Conservation (phyloP, 2,329 filamentous ascomycete genomes). For the Botryotinia convoluta region DNA sequence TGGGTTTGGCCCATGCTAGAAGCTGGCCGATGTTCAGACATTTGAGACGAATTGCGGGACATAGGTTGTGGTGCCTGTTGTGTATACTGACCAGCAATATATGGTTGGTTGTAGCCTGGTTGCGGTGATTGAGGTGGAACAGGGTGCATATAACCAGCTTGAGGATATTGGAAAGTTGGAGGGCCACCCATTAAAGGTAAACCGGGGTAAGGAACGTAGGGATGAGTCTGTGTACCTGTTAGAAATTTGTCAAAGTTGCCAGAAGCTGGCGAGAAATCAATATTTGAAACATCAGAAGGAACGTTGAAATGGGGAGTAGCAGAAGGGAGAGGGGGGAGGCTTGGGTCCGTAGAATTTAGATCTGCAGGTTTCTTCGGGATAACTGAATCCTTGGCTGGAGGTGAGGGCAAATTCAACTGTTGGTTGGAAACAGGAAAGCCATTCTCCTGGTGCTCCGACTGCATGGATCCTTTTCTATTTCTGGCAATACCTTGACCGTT, state of each 20-base stretch:
- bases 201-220: slow-evolving; percentile 51
- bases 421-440: slow-evolving; percentile 26
- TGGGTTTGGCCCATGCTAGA: slow-evolving; percentile 40
- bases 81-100: slow-evolving; percentile 39
- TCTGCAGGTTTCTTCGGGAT: slow-evolving; percentile 14
- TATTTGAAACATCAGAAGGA: slow-evolving; percentile 26
- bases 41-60: slow-evolving; percentile 80
- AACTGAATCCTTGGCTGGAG: slow-evolving; percentile 15
- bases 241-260: slow-evolving; percentile 63
- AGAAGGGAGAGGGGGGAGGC: slow-evolving; percentile 31
- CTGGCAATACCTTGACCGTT: slow-evolving; percentile 26
- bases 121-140: slow-evolving; percentile 46
- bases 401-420: slow-evolving; percentile 17
- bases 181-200: slow-evolving; percentile 41
- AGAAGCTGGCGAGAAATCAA: slow-evolving; percentile 67
- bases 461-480: slow-evolving; percentile 26
- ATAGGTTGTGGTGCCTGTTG: slow-evolving; percentile 62
- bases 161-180: slow-evolving; percentile 44
- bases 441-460: slow-evolving; percentile 26
- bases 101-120: slow-evolving; percentile 46
- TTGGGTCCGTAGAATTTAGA: slow-evolving; percentile 18
- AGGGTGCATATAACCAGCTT: slow-evolving; percentile 51
- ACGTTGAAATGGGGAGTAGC: slow-evolving; percentile 33
- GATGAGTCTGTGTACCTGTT: slow-evolving; percentile 55
- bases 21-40: slow-evolving; percentile 60